Conservation (phyloP, 176 grass and related monocot genomes). For the Musa itinerans region DNA sequence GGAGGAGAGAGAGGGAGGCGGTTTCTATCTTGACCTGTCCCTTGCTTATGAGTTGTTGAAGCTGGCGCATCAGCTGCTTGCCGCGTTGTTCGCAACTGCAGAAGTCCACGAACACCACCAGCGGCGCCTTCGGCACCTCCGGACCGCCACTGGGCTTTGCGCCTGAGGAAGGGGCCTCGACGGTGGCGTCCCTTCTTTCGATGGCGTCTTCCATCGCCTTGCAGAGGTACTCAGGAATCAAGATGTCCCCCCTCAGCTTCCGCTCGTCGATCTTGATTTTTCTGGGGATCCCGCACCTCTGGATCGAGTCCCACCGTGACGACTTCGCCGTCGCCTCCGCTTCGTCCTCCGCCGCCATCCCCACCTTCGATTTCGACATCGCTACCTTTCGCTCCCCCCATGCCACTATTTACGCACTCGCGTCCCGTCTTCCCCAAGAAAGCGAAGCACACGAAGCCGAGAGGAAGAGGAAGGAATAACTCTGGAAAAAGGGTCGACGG, state of each 20-base stretch:
- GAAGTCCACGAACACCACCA: slow-evolving; percentile 80
- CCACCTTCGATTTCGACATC: slow-evolving; percentile 36
- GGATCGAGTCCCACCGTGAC: slow-evolving; percentile 75
- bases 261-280: slow-evolving; percentile 47
- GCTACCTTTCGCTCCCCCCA: not conserved
- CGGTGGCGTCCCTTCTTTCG: slow-evolving; percentile 25
- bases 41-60: slow-evolving; percentile 63
- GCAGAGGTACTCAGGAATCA: slow-evolving; percentile 64
- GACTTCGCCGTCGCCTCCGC: slow-evolving; percentile 33
- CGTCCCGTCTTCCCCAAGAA: too few species aligned
- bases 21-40: slow-evolving; percentile 52
- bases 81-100: slow-evolving; percentile 56
- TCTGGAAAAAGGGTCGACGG: too few species aligned
- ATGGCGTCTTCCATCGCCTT: slow-evolving; percentile 41
- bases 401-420: too few species aligned
- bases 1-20: not conserved
- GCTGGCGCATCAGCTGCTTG: slow-evolving; percentile 45
- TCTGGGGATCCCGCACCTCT: slow-evolving; percentile 42
- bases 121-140: slow-evolving; percentile 25
- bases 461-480: not conserved
- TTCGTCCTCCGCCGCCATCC: not conserved
- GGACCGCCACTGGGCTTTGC: not conserved
- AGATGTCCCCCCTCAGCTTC: slow-evolving; percentile 48
- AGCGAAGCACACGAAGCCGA: not conserved
- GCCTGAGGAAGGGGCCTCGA: not conserved